phyloP scores from a whole-genome alignment of 768 basidiomycete species.

The Termitomyces sp. region DNA sequence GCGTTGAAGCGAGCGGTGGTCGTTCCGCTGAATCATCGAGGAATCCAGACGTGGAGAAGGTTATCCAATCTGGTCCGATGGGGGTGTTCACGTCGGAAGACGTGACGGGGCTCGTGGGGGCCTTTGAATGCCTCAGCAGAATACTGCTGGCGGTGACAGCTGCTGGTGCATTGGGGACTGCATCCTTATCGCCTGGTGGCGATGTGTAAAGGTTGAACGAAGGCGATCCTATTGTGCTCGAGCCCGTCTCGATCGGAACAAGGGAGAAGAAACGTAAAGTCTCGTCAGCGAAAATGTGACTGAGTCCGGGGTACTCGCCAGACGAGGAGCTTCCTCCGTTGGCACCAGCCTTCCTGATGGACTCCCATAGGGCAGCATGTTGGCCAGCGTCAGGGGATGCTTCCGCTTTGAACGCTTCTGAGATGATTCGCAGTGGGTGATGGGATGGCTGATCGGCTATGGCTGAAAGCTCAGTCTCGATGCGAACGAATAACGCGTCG shows the following conservation, averaged over 20 bases:
- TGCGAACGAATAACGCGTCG: slow-evolving; percentile 63
- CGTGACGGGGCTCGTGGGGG: slow-evolving; percentile 24
- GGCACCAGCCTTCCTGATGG: slow-evolving; percentile 41
- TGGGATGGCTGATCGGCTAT: slow-evolving; percentile 34
- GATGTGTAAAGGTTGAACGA: slow-evolving; percentile 27
- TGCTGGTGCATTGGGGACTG: slow-evolving; percentile 9
- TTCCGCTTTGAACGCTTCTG: slow-evolving; percentile 54
- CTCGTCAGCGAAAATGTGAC: slow-evolving; percentile 65
- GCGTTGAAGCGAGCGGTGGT: slow-evolving; percentile 49
- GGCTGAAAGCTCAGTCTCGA: slow-evolving; percentile 51
- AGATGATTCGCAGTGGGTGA: slow-evolving; percentile 57
- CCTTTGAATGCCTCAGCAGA: slow-evolving; percentile 22
- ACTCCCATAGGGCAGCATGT: slow-evolving; percentile 47
- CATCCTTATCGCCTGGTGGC: slow-evolving; percentile 20
- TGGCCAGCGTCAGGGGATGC: slow-evolving; percentile 28
- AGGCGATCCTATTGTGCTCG: slow-evolving; percentile 27
- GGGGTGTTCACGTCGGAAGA: slow-evolving; percentile 19
- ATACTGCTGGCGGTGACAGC: slow-evolving; percentile 15
- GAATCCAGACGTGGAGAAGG: slow-evolving; percentile 68
- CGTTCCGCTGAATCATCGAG: slow-evolving; percentile 33
- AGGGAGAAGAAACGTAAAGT: slow-evolving; percentile 53
- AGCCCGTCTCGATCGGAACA: slow-evolving; percentile 38
- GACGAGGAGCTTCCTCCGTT: slow-evolving; percentile 30
- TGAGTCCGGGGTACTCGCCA: slow-evolving; percentile 33
- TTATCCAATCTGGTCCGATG: slow-evolving; percentile 54